Evolutionary conservation across 805 yeast species (phyloP).

Genomic region (Candida silvatica): DNA sequence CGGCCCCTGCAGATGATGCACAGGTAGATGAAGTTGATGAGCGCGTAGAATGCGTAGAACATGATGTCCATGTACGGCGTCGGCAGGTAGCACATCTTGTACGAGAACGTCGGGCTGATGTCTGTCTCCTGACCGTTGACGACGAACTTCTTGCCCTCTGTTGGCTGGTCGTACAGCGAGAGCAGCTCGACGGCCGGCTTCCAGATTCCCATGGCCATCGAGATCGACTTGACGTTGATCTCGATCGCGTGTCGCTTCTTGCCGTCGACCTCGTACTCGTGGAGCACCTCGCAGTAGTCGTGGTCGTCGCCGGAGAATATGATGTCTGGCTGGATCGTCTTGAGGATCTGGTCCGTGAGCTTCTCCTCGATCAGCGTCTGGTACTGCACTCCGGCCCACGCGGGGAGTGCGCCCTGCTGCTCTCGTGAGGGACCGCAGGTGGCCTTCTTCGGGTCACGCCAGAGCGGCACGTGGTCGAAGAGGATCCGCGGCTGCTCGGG

Average conservation of each 20-base stretch:
- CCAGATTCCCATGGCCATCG: slow-evolving; percentile 80
- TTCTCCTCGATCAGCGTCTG: slow-evolving; percentile 72
- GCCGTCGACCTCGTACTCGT: slow-evolving; percentile 22
- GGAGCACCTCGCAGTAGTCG: slow-evolving; percentile 80
- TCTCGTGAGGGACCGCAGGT: slow-evolving; percentile 76
- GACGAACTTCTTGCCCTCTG: slow-evolving; percentile 12
- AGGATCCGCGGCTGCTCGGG: slow-evolving; percentile 51
- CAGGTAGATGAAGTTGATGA: slow-evolving; percentile 6
- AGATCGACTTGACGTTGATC: slow-evolving; percentile 61
- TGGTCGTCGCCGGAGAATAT: slow-evolving; percentile 93
- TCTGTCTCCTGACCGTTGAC: slow-evolving; percentile 24
- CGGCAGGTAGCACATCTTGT: slow-evolving; percentile 36
- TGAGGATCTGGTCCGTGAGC: slow-evolving; percentile 48
- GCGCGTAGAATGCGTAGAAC: slow-evolving; percentile 30
- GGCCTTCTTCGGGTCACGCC: slow-evolving; percentile 48
- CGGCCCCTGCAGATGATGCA: background rate
- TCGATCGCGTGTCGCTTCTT: slow-evolving; percentile 3
- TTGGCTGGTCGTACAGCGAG: slow-evolving; percentile 16
- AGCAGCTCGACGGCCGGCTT: slow-evolving; percentile 28
- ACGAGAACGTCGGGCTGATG: slow-evolving; percentile 18
- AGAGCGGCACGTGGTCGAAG: slow-evolving; percentile 82
- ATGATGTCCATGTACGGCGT: slow-evolving; percentile 35
- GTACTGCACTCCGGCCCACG: slow-evolving; percentile 72
- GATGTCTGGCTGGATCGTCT: slow-evolving; percentile 52
- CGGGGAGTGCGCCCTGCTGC: slow-evolving; percentile 53